A percentile compares a stretch with the other conserved stretches of the same genome.
phyloP scores from a whole-genome alignment of 768 basidiomycete species.

The Boletus fagicola region DNA sequence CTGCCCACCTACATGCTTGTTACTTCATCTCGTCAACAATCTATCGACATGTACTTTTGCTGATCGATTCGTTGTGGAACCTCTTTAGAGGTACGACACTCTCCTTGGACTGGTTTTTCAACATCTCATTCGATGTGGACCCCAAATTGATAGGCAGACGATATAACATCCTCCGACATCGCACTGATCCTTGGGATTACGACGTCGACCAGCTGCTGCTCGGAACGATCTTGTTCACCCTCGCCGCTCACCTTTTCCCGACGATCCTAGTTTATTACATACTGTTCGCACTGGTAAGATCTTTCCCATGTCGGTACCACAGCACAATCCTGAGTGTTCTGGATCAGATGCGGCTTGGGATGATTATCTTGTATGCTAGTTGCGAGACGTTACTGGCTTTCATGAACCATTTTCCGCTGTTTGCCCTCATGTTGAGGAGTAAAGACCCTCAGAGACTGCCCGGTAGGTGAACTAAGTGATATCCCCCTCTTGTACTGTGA shows the following conservation, averaged over 20 bases:
- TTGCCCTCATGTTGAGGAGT: conserved; percentile 75
- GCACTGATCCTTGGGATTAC: conserved; percentile 90
- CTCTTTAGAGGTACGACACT: conserved; percentile 73
- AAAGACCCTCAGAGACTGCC: conserved; percentile 86
- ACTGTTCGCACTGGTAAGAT: conserved; percentile 64
- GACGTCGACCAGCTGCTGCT: conserved; percentile 93
- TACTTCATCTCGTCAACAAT: conserved; percentile 62
- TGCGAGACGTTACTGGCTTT: conserved; percentile 69
- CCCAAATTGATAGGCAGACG: conserved; percentile 63
- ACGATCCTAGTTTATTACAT: conserved; percentile 86
- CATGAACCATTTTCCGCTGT: conserved; percentile 92
- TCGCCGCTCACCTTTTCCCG: conserved; percentile 77
- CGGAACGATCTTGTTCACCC: conserved; percentile 85
- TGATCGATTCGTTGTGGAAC: conserved; percentile 74
- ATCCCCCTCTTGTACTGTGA: neutral
- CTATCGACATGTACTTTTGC: conserved; percentile 58
- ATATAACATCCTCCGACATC: conserved; percentile 79
- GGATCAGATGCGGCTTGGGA: conserved; percentile 48
- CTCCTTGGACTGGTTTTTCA: neutral
- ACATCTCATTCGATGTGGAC: neutral
- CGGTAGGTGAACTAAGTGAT: conserved; percentile 41
- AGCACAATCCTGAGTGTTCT: neutral
- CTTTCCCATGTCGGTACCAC: neutral
- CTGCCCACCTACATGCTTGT: conserved; percentile 68
- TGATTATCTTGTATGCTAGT: conserved; percentile 57